Percentiles rank a stretch among this genome's conserved stretches.
These are phyloP conservation scores for Stephanodiscus minutulus DNA, from an alignment of 108 stramenopile genomes.

Conservation along the genomic window DNA sequence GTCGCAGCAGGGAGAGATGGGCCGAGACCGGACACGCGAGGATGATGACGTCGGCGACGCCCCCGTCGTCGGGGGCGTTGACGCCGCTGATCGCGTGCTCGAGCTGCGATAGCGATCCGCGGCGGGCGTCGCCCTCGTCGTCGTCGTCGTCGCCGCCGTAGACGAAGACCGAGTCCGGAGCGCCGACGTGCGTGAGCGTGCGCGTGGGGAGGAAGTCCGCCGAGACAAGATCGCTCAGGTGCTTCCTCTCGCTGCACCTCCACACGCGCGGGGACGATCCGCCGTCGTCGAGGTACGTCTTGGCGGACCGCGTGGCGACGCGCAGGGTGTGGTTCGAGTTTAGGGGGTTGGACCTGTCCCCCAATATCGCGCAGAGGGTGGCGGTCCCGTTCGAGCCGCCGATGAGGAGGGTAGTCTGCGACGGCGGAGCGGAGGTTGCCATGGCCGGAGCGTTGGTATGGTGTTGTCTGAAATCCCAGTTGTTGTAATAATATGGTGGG, in stretches of 20 bases:
- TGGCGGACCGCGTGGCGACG: conserved; percentile 44
- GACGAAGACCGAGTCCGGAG: conserved; percentile 49
- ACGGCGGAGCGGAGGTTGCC: not conserved
- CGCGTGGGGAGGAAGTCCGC: conserved; percentile 47
- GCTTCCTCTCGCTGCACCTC: conserved; percentile 50
- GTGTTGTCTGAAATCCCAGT: not conserved
- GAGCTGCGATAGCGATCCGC: conserved; percentile 14
- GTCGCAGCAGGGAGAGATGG: conserved; percentile 44
- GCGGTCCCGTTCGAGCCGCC: conserved; percentile 59
- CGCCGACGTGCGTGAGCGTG: conserved; percentile 39
- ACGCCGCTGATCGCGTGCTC: conserved; percentile 49
- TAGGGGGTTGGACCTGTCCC: conserved; percentile 49
- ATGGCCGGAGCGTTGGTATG: not conserved
- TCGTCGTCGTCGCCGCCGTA: conserved; percentile 28
- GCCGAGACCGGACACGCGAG: conserved; percentile 54
- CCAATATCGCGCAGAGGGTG: conserved; percentile 50
- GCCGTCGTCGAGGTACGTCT: conserved; percentile 30
- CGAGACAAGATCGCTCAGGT: conserved; percentile 40
- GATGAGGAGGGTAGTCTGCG: conserved; percentile 54
- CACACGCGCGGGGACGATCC: conserved; percentile 24
- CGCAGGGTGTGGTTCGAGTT: conserved; percentile 43
- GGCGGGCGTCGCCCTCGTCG: not conserved
- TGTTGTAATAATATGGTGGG: too few relatives aligned
- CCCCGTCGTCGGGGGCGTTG: conserved; percentile 43
- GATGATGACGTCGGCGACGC: conserved; percentile 40